These are phyloP conservation scores for Syzygium syzygioides DNA, from an alignment of 441 rosid genomes.

Conservation along the genomic window DNA sequence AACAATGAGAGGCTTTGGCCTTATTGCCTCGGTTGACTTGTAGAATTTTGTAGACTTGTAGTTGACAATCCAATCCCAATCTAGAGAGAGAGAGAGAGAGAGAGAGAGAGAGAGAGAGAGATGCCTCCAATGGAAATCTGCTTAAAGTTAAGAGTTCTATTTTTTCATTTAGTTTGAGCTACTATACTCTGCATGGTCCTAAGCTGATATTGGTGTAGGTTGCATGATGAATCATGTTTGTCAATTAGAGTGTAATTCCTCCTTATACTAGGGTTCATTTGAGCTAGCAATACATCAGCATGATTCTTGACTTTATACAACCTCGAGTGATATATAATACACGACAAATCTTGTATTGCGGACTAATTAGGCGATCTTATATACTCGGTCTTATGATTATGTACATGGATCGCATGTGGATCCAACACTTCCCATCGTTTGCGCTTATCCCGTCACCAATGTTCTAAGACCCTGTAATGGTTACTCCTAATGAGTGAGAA, in stretches of 20 bases:
- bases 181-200: neutral
- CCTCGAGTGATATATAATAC: neutral
- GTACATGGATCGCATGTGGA: neutral
- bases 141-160: neutral
- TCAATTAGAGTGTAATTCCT: neutral
- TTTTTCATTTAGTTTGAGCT: neutral
- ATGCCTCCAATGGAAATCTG: neutral
- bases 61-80: conserved; percentile 1
- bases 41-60: conserved; percentile 17
- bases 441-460: neutral
- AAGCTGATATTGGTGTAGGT: neutral
- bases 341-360: neutral
- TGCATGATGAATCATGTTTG: neutral
- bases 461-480: neutral
- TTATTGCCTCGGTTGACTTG: conserved; percentile 5
- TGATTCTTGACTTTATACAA: neutral
- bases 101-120: neutral
- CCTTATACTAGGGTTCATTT: neutral
- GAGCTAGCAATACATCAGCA: neutral
- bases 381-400: neutral
- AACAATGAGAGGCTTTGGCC: neutral
- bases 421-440: neutral
- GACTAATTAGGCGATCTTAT: neutral
- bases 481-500: neutral
- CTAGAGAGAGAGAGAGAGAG: neutral